A percentile compares a stretch with the other conserved stretches of the same genome.
These are phyloP conservation scores for Hypoxylon cercidicola DNA, from an alignment of 495 filamentous ascomycete genomes.

Conservation along the genomic window DNA sequence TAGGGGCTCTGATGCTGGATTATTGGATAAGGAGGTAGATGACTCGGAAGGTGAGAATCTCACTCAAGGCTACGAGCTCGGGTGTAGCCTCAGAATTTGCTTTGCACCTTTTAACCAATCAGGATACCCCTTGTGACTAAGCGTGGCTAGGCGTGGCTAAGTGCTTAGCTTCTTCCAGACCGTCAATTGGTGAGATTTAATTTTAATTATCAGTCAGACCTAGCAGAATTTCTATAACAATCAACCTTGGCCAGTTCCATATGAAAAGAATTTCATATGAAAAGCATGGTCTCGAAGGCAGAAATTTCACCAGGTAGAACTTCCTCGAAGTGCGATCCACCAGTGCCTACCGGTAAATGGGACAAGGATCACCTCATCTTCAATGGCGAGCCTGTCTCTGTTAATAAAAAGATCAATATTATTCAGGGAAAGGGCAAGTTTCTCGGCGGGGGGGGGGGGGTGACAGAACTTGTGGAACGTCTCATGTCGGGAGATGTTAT, in stretches of 20 bases:
- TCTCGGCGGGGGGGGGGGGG: slow-evolving; percentile 41
- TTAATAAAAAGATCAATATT: not conserved
- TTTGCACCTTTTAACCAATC: too few species aligned
- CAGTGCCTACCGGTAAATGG: slow-evolving; percentile 1
- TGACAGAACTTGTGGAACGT: slow-evolving; percentile 45
- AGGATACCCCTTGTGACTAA: too few species aligned
- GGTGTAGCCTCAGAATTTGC: too few species aligned
- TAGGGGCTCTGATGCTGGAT: not conserved
- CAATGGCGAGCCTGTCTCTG: not conserved
- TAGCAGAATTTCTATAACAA: not conserved
- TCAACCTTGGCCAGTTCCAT: not conserved
- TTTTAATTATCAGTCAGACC: too few species aligned
- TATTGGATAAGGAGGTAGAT: not conserved
- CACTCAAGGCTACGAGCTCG: too few species aligned
- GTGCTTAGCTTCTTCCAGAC: too few species aligned
- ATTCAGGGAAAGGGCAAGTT: slow-evolving; percentile 37
- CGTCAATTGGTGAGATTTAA: too few species aligned
- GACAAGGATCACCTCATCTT: not conserved
- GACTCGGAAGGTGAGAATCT: too few species aligned
- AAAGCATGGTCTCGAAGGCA: not conserved
- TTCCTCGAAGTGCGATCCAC: not conserved
- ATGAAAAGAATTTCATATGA: not conserved
- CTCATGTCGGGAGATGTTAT: slow-evolving; percentile 35
- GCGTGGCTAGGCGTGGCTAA: too few species aligned
- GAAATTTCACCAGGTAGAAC: not conserved